Conservation (phyloP, 2,329 filamentous ascomycete species). For the Aspergillus aculeatus region DNA sequence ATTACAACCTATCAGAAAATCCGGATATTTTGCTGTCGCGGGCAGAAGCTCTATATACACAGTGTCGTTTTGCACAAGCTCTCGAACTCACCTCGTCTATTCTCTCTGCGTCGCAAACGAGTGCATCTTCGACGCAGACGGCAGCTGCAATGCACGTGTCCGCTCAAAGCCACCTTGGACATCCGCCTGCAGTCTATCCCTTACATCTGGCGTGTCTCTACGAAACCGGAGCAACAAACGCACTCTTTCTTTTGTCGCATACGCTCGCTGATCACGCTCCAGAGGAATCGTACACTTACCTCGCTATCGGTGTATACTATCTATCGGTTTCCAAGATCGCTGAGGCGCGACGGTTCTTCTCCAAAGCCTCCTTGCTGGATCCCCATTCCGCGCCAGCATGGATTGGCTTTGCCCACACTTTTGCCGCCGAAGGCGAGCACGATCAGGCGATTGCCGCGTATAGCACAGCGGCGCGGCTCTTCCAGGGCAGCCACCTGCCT, state of each 20-base stretch:
- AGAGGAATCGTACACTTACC: constrained; percentile 85
- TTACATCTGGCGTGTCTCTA: constrained; percentile 88
- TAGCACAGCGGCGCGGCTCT: constrained; percentile 87
- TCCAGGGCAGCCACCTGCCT: constrained; percentile 94
- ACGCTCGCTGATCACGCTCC: constrained; percentile 90
- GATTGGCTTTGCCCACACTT: constrained; percentile 98
- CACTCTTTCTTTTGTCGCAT: constrained; percentile 87
- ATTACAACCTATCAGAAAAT: constrained; percentile 84
- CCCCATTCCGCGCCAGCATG: constrained; percentile 95
- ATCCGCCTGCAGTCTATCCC: constrained; percentile 66
- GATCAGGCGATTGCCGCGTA: constrained; percentile 98
- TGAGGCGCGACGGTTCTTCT: constrained; percentile 93
- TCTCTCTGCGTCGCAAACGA: constrained; percentile 79
- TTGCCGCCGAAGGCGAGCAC: constrained; percentile 94
- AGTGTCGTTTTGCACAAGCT: constrained; percentile 88
- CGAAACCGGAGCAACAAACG: constrained; percentile 81
- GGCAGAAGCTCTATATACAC: constrained; percentile 88
- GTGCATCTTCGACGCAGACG: constrained; percentile 54
- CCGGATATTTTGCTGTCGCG: constrained; percentile 86
- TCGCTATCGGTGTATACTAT: constrained; percentile 95
- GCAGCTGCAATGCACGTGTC: constrained; percentile 29
- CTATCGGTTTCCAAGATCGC: constrained; percentile 84
- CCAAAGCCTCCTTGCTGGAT: constrained; percentile 96
- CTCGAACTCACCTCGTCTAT: constrained; percentile 80
- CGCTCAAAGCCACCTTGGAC: constrained; percentile 41